Conservation (phyloP, 2,329 filamentous ascomycete species). For the Fusarium irregulare region DNA sequence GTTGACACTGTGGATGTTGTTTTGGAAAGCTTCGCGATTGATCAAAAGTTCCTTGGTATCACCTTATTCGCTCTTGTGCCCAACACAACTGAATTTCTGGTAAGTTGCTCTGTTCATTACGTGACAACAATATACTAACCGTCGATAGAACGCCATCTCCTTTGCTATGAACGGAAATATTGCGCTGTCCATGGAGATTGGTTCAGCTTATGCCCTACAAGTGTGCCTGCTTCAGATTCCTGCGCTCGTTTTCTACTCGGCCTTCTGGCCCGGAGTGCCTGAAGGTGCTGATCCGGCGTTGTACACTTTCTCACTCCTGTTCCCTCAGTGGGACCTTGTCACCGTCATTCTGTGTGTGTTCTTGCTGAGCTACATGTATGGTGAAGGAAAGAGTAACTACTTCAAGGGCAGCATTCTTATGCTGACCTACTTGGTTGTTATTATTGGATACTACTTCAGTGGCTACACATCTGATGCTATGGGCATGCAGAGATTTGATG, state of each 20-base stretch:
- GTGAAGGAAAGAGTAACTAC: slow-evolving; percentile 99
- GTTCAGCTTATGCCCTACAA: slow-evolving; percentile 94
- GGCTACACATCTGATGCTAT: slow-evolving; percentile 62
- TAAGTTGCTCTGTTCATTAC: slow-evolving; percentile 56
- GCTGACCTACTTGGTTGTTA: slow-evolving; percentile 90
- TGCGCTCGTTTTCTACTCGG: slow-evolving; percentile 90
- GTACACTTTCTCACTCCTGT: slow-evolving; percentile 87
- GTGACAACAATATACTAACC: slow-evolving; percentile 19
- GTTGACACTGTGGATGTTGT: slow-evolving; percentile 99
- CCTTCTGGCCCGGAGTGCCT: slow-evolving; percentile 68
- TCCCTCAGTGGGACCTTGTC: slow-evolving; percentile 99
- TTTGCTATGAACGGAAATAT: slow-evolving; percentile 99
- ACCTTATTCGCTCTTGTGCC: slow-evolving; percentile 96
- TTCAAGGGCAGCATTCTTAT: slow-evolving; percentile 98
- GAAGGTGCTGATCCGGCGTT: slow-evolving; percentile 55
- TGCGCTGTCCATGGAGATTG: slow-evolving; percentile 98
- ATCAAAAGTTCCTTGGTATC: slow-evolving; percentile 97
- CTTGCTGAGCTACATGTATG: slow-evolving; percentile 95
- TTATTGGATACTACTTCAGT: slow-evolving; percentile 91
- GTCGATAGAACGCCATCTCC: slow-evolving; percentile 86
- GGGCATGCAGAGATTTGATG: slow-evolving; percentile 64
- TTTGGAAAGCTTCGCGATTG: slow-evolving; percentile 86
- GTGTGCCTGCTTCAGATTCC: slow-evolving; percentile 96
- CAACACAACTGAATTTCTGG: slow-evolving; percentile 97
- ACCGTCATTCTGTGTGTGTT: slow-evolving; percentile 97